Evolutionary conservation across 2,329 filamentous ascomycete species (phyloP), one percentile per base, ranked within the genome.

Genomic region (Chaetomiaceae sp.): DNA sequence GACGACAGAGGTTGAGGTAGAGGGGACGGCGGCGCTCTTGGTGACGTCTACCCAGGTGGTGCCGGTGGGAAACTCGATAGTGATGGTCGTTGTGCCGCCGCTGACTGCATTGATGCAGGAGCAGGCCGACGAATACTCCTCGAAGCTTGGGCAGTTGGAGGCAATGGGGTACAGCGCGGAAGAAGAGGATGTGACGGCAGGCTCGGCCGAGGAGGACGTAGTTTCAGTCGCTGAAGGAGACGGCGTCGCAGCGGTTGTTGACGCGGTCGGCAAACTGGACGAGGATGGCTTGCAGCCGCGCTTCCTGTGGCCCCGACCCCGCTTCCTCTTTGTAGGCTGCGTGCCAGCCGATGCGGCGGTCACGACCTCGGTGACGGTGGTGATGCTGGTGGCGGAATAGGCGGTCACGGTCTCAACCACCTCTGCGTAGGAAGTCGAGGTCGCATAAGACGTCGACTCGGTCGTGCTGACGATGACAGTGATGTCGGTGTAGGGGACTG

Each of bases 401-500:
- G 20, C 34, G 7, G 50, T 50, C 9, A 39, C 30, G 5, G 46
- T 48, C n/a, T 50, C 43, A 5, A 42, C 7, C 4, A 50, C 43
- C 17, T 31, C 37, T 8, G 31, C 31, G 31, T 40, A 50, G 10
- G 33, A 37, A 1, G 53, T 55, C 8, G 46, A 13, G 30, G 30
- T 33, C 30, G 9, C 30, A n/a, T 33, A 33, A 12, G 30, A 33
- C 10, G 30, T 33, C 30, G 30, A 33, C 30, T 33, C 30, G 10
- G 30, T n/a, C 14, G 53, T 55, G 38, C 48, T 52, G 20, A 42
- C 4, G 20, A 38, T 20, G 30, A 53, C 37, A 13, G 42, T 44
- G 25, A 50, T 37, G 34, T 53, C 53, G 27, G 38, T 44, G 47
- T 51, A 50, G 8, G 38, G 20, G 13, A 37, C 7, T 2, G 50